A percentile compares a stretch with the other conserved stretches of the same genome.
Conservation (phyloP, 2,329 filamentous ascomycete genomes). For the Penicillium frequentans region DNA sequence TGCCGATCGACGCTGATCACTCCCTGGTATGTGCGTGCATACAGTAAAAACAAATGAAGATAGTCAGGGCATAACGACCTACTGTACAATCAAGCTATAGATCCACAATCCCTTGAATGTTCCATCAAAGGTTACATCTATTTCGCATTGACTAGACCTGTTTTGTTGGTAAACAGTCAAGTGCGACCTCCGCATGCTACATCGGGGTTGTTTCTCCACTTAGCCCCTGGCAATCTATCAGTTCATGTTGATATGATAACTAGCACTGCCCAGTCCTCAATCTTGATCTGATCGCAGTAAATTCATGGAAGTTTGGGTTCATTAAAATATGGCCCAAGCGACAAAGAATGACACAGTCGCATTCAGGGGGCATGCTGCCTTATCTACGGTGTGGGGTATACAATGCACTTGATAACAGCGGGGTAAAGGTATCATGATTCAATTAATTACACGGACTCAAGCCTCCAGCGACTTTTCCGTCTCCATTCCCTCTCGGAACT, state of each 20-base stretch:
- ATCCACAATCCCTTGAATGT: conserved; percentile 11
- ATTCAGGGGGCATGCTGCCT: background rate
- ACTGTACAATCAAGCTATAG: background rate
- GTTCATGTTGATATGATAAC: too few species aligned
- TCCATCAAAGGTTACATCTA: conserved; percentile 14
- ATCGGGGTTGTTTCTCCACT: conserved; percentile 1
- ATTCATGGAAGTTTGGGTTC: background rate
- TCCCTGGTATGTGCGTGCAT: conserved; percentile 10
- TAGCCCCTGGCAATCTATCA: background rate
- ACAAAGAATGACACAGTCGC: background rate
- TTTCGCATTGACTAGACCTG: background rate
- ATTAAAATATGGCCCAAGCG: background rate
- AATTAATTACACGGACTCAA: background rate
- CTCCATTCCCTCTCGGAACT: conserved; percentile 40
- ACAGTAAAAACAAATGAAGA: background rate
- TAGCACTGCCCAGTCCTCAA: too few species aligned
- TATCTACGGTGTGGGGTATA: conserved; percentile 1
- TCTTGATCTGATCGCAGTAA: background rate
- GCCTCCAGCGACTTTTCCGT: conserved; percentile 34
- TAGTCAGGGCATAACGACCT: background rate
- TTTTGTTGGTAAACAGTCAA: background rate
- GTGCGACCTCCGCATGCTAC: conserved; percentile 18
- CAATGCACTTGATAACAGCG: background rate
- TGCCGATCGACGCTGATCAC: conserved; percentile 20
- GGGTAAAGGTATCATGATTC: background rate